These are phyloP conservation scores for Achaetomium macrosporum DNA, from an alignment of 2,329 filamentous ascomycete species.

Conservation along the genomic window DNA sequence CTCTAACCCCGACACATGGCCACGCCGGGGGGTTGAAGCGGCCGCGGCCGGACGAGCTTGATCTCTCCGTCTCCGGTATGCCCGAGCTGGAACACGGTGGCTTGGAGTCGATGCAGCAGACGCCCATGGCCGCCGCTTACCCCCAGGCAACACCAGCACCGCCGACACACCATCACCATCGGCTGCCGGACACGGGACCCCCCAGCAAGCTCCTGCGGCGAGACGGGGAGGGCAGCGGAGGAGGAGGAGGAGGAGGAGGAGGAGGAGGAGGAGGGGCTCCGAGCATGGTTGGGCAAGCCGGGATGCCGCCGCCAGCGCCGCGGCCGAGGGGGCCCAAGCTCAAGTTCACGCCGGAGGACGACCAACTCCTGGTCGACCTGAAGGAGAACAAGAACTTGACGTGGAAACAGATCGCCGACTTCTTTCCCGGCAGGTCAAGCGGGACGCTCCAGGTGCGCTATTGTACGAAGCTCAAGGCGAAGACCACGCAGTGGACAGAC, in stretches of 20 bases:
- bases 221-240: conserved; percentile 39
- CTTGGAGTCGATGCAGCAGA: conserved; percentile 50
- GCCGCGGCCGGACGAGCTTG: conserved; percentile 52
- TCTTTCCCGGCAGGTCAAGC: conserved; percentile 85
- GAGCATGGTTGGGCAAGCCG: conserved; percentile 79
- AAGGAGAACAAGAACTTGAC: conserved; percentile 94
- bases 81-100: conserved; percentile 49
- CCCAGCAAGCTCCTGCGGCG: conserved; percentile 62
- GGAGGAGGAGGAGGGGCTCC: conserved; percentile 54
- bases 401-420: conserved; percentile 96
- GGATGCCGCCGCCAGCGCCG: conserved; percentile 79
- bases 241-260: conserved; percentile 50
- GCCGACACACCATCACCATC: conserved; percentile 73
- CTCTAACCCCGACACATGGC: conserved; percentile 39
- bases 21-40: conserved; percentile 42
- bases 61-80: conserved; percentile 47
- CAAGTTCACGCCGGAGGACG: conserved; percentile 90
- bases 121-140: conserved; percentile 47
- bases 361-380: conserved; percentile 77
- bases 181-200: conserved; percentile 66
- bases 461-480: conserved; percentile 90
- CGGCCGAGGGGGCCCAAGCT: conserved; percentile 81
- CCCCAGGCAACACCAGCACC: conserved; percentile 42
- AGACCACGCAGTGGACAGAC: conserved; percentile 88
- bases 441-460: conserved; percentile 91